Conservation (phyloP, 768 basidiomycete species). For the Lentinula lateritia region DNA sequence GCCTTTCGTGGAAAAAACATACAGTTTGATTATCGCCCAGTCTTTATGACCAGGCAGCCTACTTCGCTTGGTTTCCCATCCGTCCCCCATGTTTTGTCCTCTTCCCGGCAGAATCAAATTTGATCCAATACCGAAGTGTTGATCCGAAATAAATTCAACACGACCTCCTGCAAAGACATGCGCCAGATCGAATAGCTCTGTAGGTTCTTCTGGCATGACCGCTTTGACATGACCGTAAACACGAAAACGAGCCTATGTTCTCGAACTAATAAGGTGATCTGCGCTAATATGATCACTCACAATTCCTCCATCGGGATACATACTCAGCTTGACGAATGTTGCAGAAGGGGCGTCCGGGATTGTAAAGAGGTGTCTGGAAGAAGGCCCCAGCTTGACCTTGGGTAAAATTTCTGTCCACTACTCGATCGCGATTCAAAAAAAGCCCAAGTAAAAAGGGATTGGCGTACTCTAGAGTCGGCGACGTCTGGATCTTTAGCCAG, state of each 20-base stretch:
- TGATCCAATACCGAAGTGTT: conserved; percentile 89
- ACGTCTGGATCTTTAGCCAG: conserved; percentile 36
- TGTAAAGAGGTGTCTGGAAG: conserved; percentile 84
- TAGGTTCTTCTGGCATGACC: conserved; percentile 45
- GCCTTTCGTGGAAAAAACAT: conserved; percentile 22
- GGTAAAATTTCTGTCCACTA: conserved; percentile 85
- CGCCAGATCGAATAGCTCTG: conserved; percentile 72
- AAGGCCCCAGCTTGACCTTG: conserved; percentile 70
- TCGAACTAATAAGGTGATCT: conserved; percentile 1
- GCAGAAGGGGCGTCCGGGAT: conserved; percentile 45
- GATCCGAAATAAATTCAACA: conserved; percentile 83
- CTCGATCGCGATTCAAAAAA: not conserved
- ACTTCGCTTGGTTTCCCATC: conserved; percentile 97
- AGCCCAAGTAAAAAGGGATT: not conserved
- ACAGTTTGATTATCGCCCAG: conserved; percentile 90
- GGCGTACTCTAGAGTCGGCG: conserved; percentile 49
- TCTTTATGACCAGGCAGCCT: conserved; percentile 77
- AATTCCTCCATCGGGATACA: conserved; percentile 97
- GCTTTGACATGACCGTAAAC: conserved; percentile 80
- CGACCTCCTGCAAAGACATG: conserved; percentile 87
- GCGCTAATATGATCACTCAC: conserved; percentile 38
- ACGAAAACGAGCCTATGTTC: conserved; percentile 77
- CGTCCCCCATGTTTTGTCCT: conserved; percentile 94
- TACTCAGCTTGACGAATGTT: conserved; percentile 86
- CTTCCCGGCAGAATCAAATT: conserved; percentile 91